These are phyloP conservation scores for Aspergillus felis DNA, from an alignment of 2,329 filamentous ascomycete species.

Conservation along the genomic window DNA sequence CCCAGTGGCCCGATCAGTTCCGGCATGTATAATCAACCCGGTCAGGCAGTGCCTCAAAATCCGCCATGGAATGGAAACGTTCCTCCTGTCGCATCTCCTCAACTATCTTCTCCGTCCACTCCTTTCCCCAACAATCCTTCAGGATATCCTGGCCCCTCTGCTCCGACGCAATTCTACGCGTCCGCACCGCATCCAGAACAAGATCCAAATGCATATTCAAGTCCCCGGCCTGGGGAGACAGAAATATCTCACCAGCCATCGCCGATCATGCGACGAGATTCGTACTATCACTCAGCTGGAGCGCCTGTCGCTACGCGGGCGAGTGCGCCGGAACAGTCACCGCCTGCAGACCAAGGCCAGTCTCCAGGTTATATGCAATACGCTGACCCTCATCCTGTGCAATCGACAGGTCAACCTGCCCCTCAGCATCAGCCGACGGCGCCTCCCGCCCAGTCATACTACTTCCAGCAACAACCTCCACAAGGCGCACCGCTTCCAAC, in stretches of 20 bases:
- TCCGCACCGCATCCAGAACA: constrained; percentile 11
- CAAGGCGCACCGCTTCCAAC: constrained; percentile 6
- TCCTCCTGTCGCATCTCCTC: constrained; percentile 19
- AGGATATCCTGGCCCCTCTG: constrained; percentile 11
- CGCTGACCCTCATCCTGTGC: constrained; percentile 11
- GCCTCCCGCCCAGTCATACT: constrained; percentile 17
- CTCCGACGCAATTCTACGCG: constrained; percentile 17
- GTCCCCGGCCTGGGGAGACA: constrained; percentile 14
- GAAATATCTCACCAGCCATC: constrained; percentile 19
- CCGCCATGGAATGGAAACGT: constrained; percentile 20
- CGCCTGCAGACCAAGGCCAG: constrained; percentile 11
- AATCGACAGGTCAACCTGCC: constrained; percentile 6
- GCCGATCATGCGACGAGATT: constrained; percentile 18
- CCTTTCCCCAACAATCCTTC: constrained; percentile 15
- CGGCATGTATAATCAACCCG: constrained; percentile 15
- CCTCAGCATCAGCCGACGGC: constrained; percentile 14
- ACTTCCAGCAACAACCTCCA: constrained; percentile 16
- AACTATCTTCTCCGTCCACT: constrained; percentile 10
- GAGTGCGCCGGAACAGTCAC: constrained; percentile 14
- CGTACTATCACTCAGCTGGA: constrained; percentile 21
- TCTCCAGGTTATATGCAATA: constrained; percentile 16
- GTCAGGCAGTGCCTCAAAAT: constrained; percentile 13
- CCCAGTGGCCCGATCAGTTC: constrained; percentile 16
- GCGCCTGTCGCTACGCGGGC: constrained; percentile 4
- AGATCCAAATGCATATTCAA: constrained; percentile 15